Evolutionary conservation across 306 rosid species (phyloP), one percentile per base, ranked within the genome.

Genomic region (Ochetophila trinervis): DNA sequence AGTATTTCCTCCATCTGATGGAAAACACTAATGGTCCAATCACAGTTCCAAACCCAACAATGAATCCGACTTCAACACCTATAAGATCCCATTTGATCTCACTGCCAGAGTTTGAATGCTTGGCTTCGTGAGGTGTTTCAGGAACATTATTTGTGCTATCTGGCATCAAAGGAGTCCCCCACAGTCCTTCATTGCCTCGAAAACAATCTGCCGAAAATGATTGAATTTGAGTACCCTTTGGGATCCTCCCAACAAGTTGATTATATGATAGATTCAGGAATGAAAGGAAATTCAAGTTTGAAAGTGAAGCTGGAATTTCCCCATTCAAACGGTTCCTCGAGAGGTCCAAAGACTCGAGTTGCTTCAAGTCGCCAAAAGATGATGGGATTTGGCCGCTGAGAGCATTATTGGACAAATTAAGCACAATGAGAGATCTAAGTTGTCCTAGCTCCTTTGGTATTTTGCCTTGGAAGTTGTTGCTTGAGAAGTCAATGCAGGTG

Each of bases 1-100:
- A 68, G 64, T 45, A 56, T 24, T 42, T 57, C 55, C 72, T 24
- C 72, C 72, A 68, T 68, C 32, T 67, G 18, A 9, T 40, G 15
- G 23, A 53, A 54, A 66, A 36, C 53, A 53, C 12, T 3, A 66
- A 53, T 0, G 61, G 60, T 8, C 16, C 15, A 22, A 40, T 23
- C 20, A 57, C 36, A 1, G 23, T 10, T 66, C 71, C 71, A 42
- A 67, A 67, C 13, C 71, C 62, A 40, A 42, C 13, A 37, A 27
- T 21, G 22, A 20, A 42, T 23, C 71, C 71, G 54, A 54, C 8
- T 42, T 53, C 53, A 23, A 7, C 62, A 16, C 53, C 42, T n/a
- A 67, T 19, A 2, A 67, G 8, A 37, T 37, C 17, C 71, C 62
- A 55, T 9, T 37, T 53, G 8, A 66, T 54, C 7, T 13, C 45